Evolutionary conservation across 192 early-diverging fungal species (phyloP), one percentile per base, ranked within the genome.

Genomic region (Coemansia sp.): DNA sequence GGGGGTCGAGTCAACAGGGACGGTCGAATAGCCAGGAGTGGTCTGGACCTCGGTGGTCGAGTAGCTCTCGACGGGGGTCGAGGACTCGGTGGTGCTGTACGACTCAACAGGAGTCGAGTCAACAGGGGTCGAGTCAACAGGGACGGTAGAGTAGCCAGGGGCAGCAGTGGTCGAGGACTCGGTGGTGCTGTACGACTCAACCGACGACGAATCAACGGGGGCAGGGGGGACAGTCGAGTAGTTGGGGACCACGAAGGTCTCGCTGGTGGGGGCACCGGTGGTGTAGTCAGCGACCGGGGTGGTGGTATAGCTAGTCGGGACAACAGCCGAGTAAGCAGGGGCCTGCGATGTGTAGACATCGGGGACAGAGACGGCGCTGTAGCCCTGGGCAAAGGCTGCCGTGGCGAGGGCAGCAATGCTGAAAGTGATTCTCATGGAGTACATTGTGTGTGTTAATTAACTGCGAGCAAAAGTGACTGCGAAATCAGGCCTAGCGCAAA

Each of bases 401-500:
- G 71, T 37, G 41, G 71, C 71, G 38, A 73, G 44, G 37, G 71
- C 71, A 24, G 64, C 71, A 56, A 73, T 53, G 60, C 71, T 51
- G 34, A 73, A 57, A 54, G 71, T 67, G 53, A 62, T 66, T 56
- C 62, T 69, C 21, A 69, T 30, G 17, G 67, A n/a, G 55, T 69
- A 52, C 71, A 73, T 73, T 61, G 57, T 57, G 44, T 25, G 27
- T 45, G 14, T 61, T 46, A 1, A 13, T 25, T 34, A 56, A 55
- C 33, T 50, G 58, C 39, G 39, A 40, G 58, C 47, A 59, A 46
- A 22, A 42, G 53, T 37, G 37, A 7, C 23, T 17, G 51, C n/a
- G 23, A 53, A 2, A 53, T 24, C 17, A 23, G 38, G 33, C 14
- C n/a, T n/a, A 38, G 25, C 4, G n/a, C 52, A n/a, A 37, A 24